Evolutionary conservation across 768 basidiomycete genomes (phyloP).

Genomic region (Lyophyllum atratum): DNA sequence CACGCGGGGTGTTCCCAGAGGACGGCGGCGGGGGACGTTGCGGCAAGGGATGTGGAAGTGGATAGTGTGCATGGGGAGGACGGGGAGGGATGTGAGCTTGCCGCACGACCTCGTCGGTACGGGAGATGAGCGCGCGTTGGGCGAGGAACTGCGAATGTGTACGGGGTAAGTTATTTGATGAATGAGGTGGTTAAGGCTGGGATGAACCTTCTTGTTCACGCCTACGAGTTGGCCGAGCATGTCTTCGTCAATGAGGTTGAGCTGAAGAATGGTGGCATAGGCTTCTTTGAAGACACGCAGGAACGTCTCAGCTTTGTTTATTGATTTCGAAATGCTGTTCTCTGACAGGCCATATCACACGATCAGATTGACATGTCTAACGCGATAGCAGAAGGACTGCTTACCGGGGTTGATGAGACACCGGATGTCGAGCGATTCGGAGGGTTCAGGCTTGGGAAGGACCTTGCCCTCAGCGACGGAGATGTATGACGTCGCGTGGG

Average conservation of each 20-base stretch:
- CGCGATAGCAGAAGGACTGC: neutral
- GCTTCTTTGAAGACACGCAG: conserved; percentile 36
- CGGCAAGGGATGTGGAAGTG: neutral
- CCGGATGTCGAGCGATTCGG: conserved; percentile 36
- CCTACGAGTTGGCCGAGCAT: conserved; percentile 28
- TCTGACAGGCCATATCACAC: conserved; percentile 24
- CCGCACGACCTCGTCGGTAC: neutral
- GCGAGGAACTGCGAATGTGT: neutral
- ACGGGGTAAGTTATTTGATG: neutral
- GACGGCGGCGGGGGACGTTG: neutral
- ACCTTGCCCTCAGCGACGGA: conserved; percentile 34
- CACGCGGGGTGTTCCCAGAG: neutral
- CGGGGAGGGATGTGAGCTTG: neutral
- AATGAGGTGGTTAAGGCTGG: neutral
- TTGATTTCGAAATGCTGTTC: conserved; percentile 40
- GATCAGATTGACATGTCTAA: neutral
- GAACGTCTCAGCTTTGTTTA: conserved; percentile 32
- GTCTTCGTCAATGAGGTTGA: conserved; percentile 16
- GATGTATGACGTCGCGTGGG: conserved; percentile 41
- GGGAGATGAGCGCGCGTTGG: neutral
- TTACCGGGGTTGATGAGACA: conserved; percentile 45
- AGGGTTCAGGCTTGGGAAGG: conserved; percentile 25
- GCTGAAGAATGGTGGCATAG: conserved; percentile 22
- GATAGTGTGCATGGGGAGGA: neutral
- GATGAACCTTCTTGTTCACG: conserved; percentile 24